Percentiles rank a stretch among this genome's conserved stretches.
Conservation (phyloP, 1,139 yeast genomes). For the Blastobotrys aristatus region DNA sequence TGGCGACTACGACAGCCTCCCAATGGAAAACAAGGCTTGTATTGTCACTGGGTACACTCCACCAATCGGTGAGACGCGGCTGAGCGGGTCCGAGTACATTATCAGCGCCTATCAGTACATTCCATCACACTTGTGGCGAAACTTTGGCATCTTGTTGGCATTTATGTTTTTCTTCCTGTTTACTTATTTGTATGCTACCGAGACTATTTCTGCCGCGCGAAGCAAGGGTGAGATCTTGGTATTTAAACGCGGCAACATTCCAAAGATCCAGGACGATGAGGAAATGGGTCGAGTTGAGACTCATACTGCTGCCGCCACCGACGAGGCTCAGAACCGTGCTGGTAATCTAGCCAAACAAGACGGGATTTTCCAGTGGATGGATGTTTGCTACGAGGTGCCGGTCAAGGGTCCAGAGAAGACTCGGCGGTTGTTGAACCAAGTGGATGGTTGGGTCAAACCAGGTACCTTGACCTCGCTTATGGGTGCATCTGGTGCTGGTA, state of each 20-base stretch:
- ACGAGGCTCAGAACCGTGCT: slow-evolving; percentile 20
- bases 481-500: slow-evolving; percentile 81
- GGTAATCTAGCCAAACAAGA: slow-evolving; percentile 21
- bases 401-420: slow-evolving; percentile 48
- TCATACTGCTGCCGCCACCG: slow-evolving; percentile 21
- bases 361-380: slow-evolving; percentile 73
- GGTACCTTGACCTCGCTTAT: slow-evolving; percentile 56
- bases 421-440: slow-evolving; percentile 45
- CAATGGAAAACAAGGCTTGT: slow-evolving; percentile 49
- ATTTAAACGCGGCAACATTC: slow-evolving; percentile 48
- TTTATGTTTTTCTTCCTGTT: slow-evolving; percentile 51
- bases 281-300: slow-evolving; percentile 11
- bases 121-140: slow-evolving; percentile 72
- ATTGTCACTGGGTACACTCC: slow-evolving; percentile 46
- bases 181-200: slow-evolving; percentile 55
- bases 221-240: slow-evolving; percentile 80
- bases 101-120: slow-evolving; percentile 44
- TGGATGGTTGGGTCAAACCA: slow-evolving; percentile 59
- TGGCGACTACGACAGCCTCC: slow-evolving; percentile 40
- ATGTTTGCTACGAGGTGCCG: slow-evolving; percentile 67
- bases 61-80: slow-evolving; percentile 43
- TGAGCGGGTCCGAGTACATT: slow-evolving; percentile 58
- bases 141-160: slow-evolving; percentile 64
- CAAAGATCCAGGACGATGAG: slow-evolving; percentile 27
- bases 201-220: slow-evolving; percentile 65